These are phyloP conservation scores for Irpex sp. DNA, from an alignment of 1,284 basidiomycete genomes.

Conservation along the genomic window DNA sequence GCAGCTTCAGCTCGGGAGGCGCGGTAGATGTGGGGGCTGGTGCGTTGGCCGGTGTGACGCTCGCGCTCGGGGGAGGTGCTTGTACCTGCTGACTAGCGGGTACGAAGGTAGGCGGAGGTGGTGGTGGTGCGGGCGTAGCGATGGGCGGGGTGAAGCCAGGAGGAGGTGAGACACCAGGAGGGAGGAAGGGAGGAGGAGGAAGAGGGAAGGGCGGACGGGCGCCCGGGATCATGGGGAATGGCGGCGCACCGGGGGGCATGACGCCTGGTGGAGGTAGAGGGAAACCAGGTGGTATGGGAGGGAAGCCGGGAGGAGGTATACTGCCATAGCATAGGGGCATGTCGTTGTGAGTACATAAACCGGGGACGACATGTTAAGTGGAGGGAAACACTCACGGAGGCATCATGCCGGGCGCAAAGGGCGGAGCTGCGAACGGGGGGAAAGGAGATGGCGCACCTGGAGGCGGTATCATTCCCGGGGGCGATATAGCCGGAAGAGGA, in stretches of 20 bases:
- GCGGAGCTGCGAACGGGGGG: constrained; percentile 28
- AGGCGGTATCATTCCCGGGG: constrained; percentile 32
- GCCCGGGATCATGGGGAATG: constrained; percentile 16
- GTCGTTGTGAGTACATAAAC: neutral
- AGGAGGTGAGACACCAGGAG: constrained; percentile 17
- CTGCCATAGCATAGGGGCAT: neutral
- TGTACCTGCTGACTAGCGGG: constrained; percentile 2
- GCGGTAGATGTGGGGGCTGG: constrained; percentile 5
- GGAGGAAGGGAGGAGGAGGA: constrained; percentile 9
- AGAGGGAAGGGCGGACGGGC: constrained; percentile 4
- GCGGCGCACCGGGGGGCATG: constrained; percentile 17
- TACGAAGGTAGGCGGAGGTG: constrained; percentile 7
- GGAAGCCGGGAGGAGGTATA: constrained; percentile 12
- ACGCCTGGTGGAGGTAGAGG: constrained; percentile 11
- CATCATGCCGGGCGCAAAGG: constrained; percentile 18
- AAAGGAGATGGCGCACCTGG: constrained; percentile 39
- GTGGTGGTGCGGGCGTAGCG: neutral
- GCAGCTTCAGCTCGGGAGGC: constrained; percentile 40
- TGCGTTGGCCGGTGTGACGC: neutral
- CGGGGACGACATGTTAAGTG: neutral
- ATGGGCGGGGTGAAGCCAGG: constrained; percentile 5
- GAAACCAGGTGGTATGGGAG: constrained; percentile 14
- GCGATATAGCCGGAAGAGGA: constrained; percentile 33
- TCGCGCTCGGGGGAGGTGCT: neutral
- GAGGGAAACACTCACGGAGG: constrained; percentile 23